Conservation (phyloP, 768 basidiomycete species). For the Cystofilobasidium macerans region DNA sequence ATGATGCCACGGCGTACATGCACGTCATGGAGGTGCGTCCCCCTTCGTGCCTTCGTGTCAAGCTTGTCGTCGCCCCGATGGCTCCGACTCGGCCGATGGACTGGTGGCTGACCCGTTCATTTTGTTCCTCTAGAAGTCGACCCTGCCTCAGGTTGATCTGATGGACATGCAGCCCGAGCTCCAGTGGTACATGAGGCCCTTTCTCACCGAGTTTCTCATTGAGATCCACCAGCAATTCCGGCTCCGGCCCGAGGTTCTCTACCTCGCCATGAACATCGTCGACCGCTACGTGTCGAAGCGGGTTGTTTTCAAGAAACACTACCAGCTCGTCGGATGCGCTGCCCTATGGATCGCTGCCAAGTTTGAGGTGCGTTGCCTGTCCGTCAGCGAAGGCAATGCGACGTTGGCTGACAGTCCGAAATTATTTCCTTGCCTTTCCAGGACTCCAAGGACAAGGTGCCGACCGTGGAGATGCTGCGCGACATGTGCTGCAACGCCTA, state of each 20-base stretch:
- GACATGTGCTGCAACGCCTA: conserved; percentile 95
- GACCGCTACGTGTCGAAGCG: conserved; percentile 98
- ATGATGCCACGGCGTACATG: conserved; percentile 90
- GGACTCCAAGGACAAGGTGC: conserved; percentile 96
- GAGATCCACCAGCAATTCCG: conserved; percentile 98
- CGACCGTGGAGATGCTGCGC: conserved; percentile 83
- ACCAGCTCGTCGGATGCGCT: conserved; percentile 96
- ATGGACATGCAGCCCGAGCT: conserved; percentile 99
- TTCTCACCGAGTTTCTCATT: conserved; percentile 95
- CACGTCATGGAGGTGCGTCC: conserved; percentile 90
- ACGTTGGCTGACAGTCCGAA: neutral
- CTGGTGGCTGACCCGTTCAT: too few species aligned
- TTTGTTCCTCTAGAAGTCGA: conserved; percentile 44
- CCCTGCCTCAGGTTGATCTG: conserved; percentile 81
- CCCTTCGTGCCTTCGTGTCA: neutral
- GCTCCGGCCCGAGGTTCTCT: conserved; percentile 93
- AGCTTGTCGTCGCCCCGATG: neutral
- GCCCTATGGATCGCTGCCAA: conserved; percentile 99
- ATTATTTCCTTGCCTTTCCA: neutral
- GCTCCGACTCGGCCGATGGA: conserved; percentile 24
- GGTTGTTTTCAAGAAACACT: conserved; percentile 97
- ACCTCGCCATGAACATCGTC: conserved; percentile 95
- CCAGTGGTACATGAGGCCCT: conserved; percentile 97
- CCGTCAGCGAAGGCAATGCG: too few species aligned
- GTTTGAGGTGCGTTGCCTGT: conserved; percentile 50